Base-by-base conservation (phyloP, 331 rosid species). In the Acacia concinna region DNA sequence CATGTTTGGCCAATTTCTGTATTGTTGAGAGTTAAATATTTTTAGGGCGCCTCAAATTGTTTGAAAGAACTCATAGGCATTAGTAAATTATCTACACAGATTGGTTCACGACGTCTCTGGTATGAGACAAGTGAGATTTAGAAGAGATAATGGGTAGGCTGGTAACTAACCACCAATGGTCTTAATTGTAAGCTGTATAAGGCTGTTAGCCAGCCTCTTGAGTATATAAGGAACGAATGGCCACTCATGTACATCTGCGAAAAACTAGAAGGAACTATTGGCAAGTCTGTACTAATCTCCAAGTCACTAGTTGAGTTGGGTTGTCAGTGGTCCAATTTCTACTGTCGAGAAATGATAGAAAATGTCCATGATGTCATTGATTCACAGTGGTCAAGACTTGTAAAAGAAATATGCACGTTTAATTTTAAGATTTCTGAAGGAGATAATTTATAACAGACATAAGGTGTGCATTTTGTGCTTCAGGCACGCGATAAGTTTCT, bases 401-500 rank as follows among this genome's bases (percentile, higher is more conserved):
- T n/a, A 74, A 47, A 44, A 73, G 54, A 68, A 32, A 47, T 62
- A 75, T 63, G 71, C 79, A 51, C 34, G 40, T 25, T 21, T 62
- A 9, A 47, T 74, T 64, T 54, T 44, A 80, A 3, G 64, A 60
- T 37, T 68, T 41, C 56, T 41, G 14, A 25, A 41, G 35, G 73
- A 8, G n/a, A 40, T 75, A n/a, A 44, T 47, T 78, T 76, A n/a
- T 86, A 73, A 79, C 68, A 25, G 30, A 46, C 79, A 67, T 84
- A 38, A 69, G 46, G 78, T 52, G 20, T 79, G 68, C 74, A n/a
- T 82, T 88, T 77, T 81, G 66, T 41, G 78, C 78, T 43, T 52
- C 88, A 91, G 97, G 90, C 94, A 76, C 94, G 97, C 0, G 97
- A 89, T 41, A 91, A 88, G 85, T 89, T 91, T 82, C 74, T 83